Evolutionary conservation across 768 basidiomycete species (phyloP), one percentile per base, ranked within the genome.

Genomic region (Kwoniella mangroviensis): DNA sequence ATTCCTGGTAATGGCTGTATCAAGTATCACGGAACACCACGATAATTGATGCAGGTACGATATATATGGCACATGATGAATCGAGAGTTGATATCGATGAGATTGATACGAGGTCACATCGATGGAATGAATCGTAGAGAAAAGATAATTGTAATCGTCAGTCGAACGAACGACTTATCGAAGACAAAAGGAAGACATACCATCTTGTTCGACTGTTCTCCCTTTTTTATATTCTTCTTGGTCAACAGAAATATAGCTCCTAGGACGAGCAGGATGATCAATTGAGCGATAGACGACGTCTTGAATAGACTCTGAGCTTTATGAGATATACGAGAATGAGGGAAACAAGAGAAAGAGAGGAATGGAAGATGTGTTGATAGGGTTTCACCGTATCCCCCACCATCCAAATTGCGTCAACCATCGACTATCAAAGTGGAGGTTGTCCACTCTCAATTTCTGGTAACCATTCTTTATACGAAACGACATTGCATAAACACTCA

Each of bases 1-100:
- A 22, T 62, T 28, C 68, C 67, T 0, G 67, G 61, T 9, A 69
- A 34, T 45, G 68, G 68, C 68, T 69, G 19, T 28, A 55, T 28
- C 40, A 13, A 15, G 28, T 26, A 7, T 26, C 26, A 22, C 11
- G n/a, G n/a, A 55, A 24, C 53, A 24, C 11, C n/a, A 15, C n/a
- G 49, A 51, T 51, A 4, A n/a, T 51, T 51, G 49, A 15, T 51
- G 49, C n/a, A 15, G 49, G 13, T 51, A n/a, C 7, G 7, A 15
- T 28, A 28, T 28, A 28, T 28, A 4, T 28, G 28, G 28, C 28
- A 28, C 28, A 28, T 28, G 28, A 28, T 5, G 28, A 28, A 28
- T 28, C 28, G 28, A 28, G 28, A 28, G 26, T 28, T 28, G 4
- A 45, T 15, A 19, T 45, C 43, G 19, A 19, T 13, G 43, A 3